Evolutionary conservation across 2,329 filamentous ascomycete species (phyloP), one percentile per base, ranked within the genome.

Genomic region (Xenosphaeropsis pyriputrescens): DNA sequence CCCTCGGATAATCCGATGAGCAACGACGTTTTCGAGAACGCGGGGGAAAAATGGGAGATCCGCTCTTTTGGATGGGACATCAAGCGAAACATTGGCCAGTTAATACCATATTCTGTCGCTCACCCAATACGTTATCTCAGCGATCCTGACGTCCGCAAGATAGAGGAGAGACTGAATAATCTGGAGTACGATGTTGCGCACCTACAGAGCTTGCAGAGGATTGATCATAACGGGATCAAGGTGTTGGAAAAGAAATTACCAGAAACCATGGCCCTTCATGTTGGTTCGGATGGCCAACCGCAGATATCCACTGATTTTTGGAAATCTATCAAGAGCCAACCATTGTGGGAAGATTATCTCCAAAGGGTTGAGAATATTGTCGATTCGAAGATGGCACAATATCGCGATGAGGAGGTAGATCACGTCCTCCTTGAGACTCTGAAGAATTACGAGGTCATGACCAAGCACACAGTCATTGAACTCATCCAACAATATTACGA

Each of bases 261-360:
- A 0, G 61, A 67, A 11, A 47, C 68, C 8, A 59, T 84, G 4
- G 67, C 70, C 41, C 65, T 80, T 45, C 62, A 67, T 12, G 61
- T 64, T 6, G 59, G 67, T 40, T 54, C 59, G 26, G 54, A 69
- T 19, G 77, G 75, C 12, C 63, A 67, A 8, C 55, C 62, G 0
- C 57, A 68, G 16, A 68, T 84, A 13, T 59, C 69, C 0, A 62
- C 71, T 17, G 66, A 74, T 2, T 81, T 85, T 42, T 85, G 74
- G 70, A 62, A 72, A 39, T 79, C 77, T 0, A 53, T 85, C 7
- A 61, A 64, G 17, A 19, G 16, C 26, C 35, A 17, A 30, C n/a
- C 16, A 35, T 35, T n/a, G 40, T 43, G 39, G 39, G 58, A 58
- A 2, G 56, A 58, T 19, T 60, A 74, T 30, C 50, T 72, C 29